Evolutionary conservation across 2,329 filamentous ascomycete genomes (phyloP), one percentile per base, ranked within the genome.

Genomic region (Colletotrichum navitas): DNA sequence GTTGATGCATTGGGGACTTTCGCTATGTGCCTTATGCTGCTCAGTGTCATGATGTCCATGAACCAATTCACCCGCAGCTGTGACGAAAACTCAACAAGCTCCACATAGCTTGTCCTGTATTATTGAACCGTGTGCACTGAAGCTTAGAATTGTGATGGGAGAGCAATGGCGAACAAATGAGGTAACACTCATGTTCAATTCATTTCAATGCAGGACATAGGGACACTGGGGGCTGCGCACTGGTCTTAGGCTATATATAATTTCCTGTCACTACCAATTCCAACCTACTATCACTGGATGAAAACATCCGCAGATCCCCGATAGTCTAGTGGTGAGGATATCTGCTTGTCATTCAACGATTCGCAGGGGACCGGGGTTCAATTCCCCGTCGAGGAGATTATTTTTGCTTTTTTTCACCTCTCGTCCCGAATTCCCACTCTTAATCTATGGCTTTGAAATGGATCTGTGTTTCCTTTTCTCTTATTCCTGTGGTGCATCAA

Each of bases 311-410:
- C 39, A 6, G 47, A 56, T 72, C 69, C 69, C 61, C 66, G 69
- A 72, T 72, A 72, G 69, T 72, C 69, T 72, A 72, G 69, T 72
- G 69, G 69, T 72, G 69, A 72, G 69, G 69, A 72, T 72, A 72
- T 72, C 69, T 54, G 69, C 69, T 72, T 72, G 69, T 72, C 69
- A 72, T 2, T 41, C 41, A 14, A 6, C 39, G 24, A 58, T 32
- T 62, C 69, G 69, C 69, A 54, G 69, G 69, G 69, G 69, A 72
- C 69, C 69, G 69, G 69, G 69, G 66, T 72, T 72, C 69, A 72
- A 72, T 72, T 72, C 69, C 69, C 69, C 69, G 69, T 72, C 69
- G 69, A 72, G 69, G 69, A 72, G 69, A 24, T 49, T 49, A 2
- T 11, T 72, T 69, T 64, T 68, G 5, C 3, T 58, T 62, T 43